phyloP scores from a whole-genome alignment of 2,329 filamentous ascomycete genomes.

The Diaporthe caulivora region DNA sequence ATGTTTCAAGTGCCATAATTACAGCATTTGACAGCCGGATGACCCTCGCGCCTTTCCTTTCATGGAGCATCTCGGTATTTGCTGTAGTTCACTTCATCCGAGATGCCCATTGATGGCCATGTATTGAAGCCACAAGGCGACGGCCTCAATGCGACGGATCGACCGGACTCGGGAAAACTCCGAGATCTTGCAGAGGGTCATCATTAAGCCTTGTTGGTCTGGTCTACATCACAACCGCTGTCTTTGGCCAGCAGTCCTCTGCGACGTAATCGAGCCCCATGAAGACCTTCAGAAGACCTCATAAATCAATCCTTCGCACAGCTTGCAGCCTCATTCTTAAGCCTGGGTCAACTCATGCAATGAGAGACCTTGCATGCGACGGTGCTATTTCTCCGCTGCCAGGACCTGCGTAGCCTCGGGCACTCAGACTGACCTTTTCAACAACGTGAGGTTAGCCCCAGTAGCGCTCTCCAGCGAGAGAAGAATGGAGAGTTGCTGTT shows the following conservation, averaged over 20 bases:
- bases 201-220: background rate
- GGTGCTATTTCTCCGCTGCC: too few species aligned
- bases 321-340: too few species aligned
- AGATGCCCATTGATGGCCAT: background rate
- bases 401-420: too few species aligned
- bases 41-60: background rate
- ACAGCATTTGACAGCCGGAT: background rate
- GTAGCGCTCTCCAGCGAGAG: too few species aligned
- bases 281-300: background rate
- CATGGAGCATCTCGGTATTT: background rate
- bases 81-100: background rate
- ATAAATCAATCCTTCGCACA: background rate
- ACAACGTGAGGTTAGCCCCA: too few species aligned
- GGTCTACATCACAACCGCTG: background rate
- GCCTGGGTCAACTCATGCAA: too few species aligned
- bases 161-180: background rate
- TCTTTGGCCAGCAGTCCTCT: background rate
- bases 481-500: too few species aligned
- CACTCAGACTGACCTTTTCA: too few species aligned
- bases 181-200: background rate
- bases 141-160: background rate
- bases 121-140: background rate
- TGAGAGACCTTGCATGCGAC: too few species aligned
- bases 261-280: too few species aligned
- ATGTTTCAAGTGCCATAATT: slow-evolving; percentile 10